Evolutionary conservation across 2,329 filamentous ascomycete genomes (phyloP), one percentile per base, ranked within the genome.

Genomic region (Cadophora sp.): DNA sequence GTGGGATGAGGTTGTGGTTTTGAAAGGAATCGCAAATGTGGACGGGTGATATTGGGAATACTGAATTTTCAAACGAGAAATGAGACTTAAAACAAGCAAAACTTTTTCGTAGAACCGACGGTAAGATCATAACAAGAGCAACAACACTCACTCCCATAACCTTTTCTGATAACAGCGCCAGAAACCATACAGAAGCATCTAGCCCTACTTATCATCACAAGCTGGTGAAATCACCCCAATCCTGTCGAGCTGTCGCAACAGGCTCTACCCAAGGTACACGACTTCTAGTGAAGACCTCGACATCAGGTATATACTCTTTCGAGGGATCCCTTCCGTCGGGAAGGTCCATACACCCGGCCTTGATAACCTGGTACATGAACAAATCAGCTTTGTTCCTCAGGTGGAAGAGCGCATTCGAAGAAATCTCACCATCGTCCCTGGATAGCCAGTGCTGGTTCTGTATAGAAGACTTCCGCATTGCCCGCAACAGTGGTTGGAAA

Each of bases 261-360:
- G 69, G 59, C 5, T 60, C 56, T 39, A 72, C 36, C 71, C 69
- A 73, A 30, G 56, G 53, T 5, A 70, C 65, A n/a, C 71, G 64
- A 51, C 61, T 72, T 48, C 70, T 65, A 7, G 71, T 72, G 61
- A 69, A 74, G 13, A 71, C 70, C 61, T 74, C 72, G 18, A 72
- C 67, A 14, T 72, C 64, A n/a, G 69, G 71, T 4, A 69, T 58
- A 63, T 59, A 74, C 16, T 68, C 58, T 22, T 45, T 59, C 1
- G 66, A 60, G 8, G 66, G 62, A 68, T 72, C 66, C 7, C 56
- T 58, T 11, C 66, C 65, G 22, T 43, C 36, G 9, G 55, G 55
- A 58, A 58, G 55, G 69, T 73, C 70, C 22, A 73, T 65, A 64
- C 69, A 74, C 2, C 71, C 72, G 9, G 68, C 72, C 33, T 73